Base-by-base conservation (phyloP, 192 early-diverging fungal species). In the Mortierella hygrophila region DNA sequence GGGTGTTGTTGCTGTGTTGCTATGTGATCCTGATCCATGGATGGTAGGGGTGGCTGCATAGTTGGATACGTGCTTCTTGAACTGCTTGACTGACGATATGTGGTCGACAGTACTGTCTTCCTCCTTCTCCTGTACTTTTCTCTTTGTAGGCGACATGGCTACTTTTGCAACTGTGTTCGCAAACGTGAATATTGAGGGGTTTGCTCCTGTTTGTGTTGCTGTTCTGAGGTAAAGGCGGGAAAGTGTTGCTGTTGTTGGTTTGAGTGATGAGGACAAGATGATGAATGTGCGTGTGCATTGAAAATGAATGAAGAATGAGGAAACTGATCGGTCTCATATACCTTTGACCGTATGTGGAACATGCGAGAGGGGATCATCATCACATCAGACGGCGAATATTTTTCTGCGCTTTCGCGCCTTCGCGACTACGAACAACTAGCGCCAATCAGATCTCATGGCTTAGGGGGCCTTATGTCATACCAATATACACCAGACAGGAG, bases 21-120 rank as follows among this genome's bases (percentile, higher is more conserved):
- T 26, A 4, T 65, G 8, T 15, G 60, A 32, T 65, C 26, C 29
- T 32, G 29, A 65, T 15, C 60, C 60, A 0, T 65, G 32, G 71
- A 44, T 41, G 13, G 0, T 37, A 10, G 69, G 41, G 4, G 69
- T n/a, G 6, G 71, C 71, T 16, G 71, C 46, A 26, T 72, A 72
- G 3, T n/a, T 20, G 42, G 71, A 41, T 11, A 72, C 6, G 26
- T 46, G 71, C n/a, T 72, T 49, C 71, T 72, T 72, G 44, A 72
- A 52, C 10, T 49, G 41, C 2, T 41, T 70, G 69, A 42, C 40
- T 6, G 71, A 29, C 5, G 40, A n/a, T n/a, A 13, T 72, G 4
- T 72, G 41, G 23, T 46, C 38, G 23, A n/a, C 70, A 29, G 23
- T 29, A 41, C 42, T 23, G 38, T 29, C 10, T 7, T 32, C 10